phyloP scores from a whole-genome alignment of 176 grass and related monocot genomes.

The Microstegium vimineum region DNA sequence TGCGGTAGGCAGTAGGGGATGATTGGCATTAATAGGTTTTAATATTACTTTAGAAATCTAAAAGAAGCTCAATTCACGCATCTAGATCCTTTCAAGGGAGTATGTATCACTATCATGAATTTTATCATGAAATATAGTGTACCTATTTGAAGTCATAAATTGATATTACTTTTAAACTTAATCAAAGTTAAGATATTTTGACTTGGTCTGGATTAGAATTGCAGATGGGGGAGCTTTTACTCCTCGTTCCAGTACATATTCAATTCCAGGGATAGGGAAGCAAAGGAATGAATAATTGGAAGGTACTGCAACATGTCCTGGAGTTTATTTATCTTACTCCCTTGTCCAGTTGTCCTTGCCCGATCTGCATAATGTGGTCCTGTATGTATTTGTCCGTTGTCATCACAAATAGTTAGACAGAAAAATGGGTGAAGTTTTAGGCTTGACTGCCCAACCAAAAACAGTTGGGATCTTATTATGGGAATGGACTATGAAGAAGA shows the following conservation, averaged over 20 bases:
- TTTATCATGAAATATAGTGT: neutral
- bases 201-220: neutral
- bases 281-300: constrained; percentile 26
- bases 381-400: neutral
- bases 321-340: neutral
- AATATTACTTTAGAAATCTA: too few relatives aligned
- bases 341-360: constrained; percentile 18
- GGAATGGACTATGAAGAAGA: neutral
- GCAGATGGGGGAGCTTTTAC: neutral
- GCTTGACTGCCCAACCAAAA: neutral
- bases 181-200: neutral
- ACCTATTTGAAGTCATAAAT: neutral
- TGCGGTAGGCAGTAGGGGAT: too few relatives aligned
- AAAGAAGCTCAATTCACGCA: too few relatives aligned
- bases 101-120: neutral
- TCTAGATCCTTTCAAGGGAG: too few relatives aligned
- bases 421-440: neutral
- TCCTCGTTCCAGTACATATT: neutral
- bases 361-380: constrained; percentile 34
- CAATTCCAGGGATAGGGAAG: neutral
- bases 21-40: too few relatives aligned
- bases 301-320: constrained; percentile 16
- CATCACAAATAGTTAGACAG: constrained; percentile 10
- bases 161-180: neutral
- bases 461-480: neutral